Evolutionary conservation across 2,329 filamentous ascomycete genomes (phyloP), one percentile per base, ranked within the genome.

Genomic region (Penicillium oxalicum): DNA sequence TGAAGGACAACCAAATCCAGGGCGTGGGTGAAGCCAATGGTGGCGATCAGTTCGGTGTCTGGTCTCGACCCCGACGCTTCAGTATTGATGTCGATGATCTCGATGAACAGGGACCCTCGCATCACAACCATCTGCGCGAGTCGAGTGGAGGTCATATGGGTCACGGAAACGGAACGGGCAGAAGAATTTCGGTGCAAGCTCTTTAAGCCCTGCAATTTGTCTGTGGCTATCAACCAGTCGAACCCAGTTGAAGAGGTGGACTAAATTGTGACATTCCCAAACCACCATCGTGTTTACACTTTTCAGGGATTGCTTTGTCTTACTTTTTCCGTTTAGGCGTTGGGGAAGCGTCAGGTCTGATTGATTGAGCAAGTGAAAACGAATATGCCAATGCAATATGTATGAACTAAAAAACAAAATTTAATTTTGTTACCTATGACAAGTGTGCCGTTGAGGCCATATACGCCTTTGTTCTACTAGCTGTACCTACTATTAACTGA

Each of bases 81-180:
- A 66, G 63, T 39, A 51, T 67, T 45, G 64, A 67, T 47, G 57
- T 67, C 29, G 61, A 63, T 18, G 64, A 66, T 42, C 28, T 59
- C 42, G 58, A 60, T 44, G 56, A 59, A n/a, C 51, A 60, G 27
- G 48, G 54, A 4, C 54, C 54, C 41, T 45, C 47, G 40, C 64
- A 67, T 49, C 56, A 56, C 12, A 67, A 67, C 40, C 62, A 65
- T 49, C 43, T 67, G 33, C 58, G 64, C 0, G 57, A 61, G 50
- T 58, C 57, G 24, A 67, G 64, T 40, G 61, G 62, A 9, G 59
- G 56, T 33, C 58, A 59, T 2, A 46, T 65, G 49, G 43, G 63
- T 49, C 56, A 54, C 47, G 62, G 62, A 4, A 63, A 52, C 49
- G 63, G 58, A 26, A 43, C 49, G 6, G 49, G 50, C 25, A 49